Percentiles rank a stretch among this genome's conserved stretches.
Conservation (phyloP, 1,139 yeast species). For the Scheffersomyces insectosa region DNA sequence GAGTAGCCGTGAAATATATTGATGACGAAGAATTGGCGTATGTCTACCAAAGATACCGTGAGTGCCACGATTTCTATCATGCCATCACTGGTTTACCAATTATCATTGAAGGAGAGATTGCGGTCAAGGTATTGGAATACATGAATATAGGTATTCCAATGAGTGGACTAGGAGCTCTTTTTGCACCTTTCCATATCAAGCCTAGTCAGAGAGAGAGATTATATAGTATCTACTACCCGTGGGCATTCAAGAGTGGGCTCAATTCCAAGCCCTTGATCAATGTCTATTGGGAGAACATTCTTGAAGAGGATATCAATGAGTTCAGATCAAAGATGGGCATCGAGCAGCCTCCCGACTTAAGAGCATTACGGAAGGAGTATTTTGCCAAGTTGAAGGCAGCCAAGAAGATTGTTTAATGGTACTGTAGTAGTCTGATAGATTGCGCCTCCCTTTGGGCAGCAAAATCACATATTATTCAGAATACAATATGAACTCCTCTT, state of each 20-base stretch:
- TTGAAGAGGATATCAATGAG: slow-evolving; percentile 72
- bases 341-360: slow-evolving; percentile 73
- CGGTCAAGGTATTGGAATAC: slow-evolving; percentile 89
- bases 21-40: slow-evolving; percentile 91
- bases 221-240: slow-evolving; percentile 74
- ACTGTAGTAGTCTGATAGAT: no score
- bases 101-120: slow-evolving; percentile 91
- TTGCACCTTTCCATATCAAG: slow-evolving; percentile 73
- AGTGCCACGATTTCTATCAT: slow-evolving; percentile 96
- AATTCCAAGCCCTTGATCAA: slow-evolving; percentile 76
- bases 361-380: slow-evolving; percentile 55
- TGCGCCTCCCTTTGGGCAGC: no score
- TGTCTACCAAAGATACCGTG: slow-evolving; percentile 88
- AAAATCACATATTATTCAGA: no score
- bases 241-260: slow-evolving; percentile 81
- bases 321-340: slow-evolving; percentile 73
- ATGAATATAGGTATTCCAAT: slow-evolving; percentile 93
- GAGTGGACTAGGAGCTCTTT: slow-evolving; percentile 88
- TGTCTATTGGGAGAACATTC: slow-evolving; percentile 89
- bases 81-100: slow-evolving; percentile 89
- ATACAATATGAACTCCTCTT: no score
- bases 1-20: slow-evolving; percentile 83
- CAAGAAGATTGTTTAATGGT: slow-evolving; percentile 12
- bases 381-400: slow-evolving; percentile 31
- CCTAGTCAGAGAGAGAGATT: slow-evolving; percentile 56